These are phyloP conservation scores for Candida orba DNA, from an alignment of 805 yeast species.

Conservation along the genomic window DNA sequence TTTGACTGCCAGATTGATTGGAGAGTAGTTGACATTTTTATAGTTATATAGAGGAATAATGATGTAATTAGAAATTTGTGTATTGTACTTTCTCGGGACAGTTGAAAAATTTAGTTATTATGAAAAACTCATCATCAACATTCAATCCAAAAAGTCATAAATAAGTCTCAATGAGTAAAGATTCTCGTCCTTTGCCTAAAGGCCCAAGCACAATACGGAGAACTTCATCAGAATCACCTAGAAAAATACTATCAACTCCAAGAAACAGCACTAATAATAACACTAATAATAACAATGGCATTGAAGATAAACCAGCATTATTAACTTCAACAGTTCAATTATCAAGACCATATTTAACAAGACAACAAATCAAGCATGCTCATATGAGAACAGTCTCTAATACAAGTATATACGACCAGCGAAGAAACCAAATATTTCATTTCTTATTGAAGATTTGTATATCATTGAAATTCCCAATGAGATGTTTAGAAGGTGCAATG, in stretches of 20 bases:
- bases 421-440: constrained; percentile 46
- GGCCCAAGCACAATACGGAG: neutral
- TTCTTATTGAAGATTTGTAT: constrained; percentile 47
- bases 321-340: constrained; percentile 31
- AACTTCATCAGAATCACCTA: no score
- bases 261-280: no score
- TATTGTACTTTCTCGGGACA: no score
- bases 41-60: no score
- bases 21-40: constrained; percentile 2
- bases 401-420: constrained; percentile 40
- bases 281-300: neutral
- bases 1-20: constrained; percentile 48
- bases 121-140: no score
- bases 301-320: neutral
- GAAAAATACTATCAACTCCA: neutral
- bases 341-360: constrained; percentile 56
- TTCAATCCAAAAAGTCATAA: no score
- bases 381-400: constrained; percentile 48
- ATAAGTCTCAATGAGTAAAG: neutral
- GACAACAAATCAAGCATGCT: constrained; percentile 42
- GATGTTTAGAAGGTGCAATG: constrained; percentile 65
- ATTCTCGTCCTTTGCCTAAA: neutral
- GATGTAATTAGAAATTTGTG: no score
- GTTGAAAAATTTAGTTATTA: no score
- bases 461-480: constrained; percentile 56